phyloP scores from a whole-genome alignment of 495 filamentous ascomycete species.

The Niebla homalea region DNA sequence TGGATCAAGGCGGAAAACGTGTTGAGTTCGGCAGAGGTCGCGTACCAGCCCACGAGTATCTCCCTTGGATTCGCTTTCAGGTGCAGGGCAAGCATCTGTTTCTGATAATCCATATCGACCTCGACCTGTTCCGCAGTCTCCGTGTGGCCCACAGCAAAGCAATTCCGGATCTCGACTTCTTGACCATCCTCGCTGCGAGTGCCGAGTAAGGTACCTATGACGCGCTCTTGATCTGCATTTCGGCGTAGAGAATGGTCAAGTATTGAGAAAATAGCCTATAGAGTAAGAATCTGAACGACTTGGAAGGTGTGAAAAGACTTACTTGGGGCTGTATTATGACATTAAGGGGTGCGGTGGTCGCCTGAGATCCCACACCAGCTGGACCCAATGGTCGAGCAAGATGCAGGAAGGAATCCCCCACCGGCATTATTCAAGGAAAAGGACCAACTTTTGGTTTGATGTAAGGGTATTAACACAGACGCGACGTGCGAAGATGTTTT shows the following conservation, averaged over 20 bases:
- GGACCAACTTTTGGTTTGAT: not conserved
- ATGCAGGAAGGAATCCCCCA: conserved; percentile 78
- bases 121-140: conserved; percentile 98
- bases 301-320: conserved; percentile 20
- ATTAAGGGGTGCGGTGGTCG: conserved; percentile 75
- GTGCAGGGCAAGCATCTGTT: conserved; percentile 91
- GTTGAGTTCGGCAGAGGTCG: conserved; percentile 88
- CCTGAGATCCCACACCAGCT: conserved; percentile 59
- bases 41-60: conserved; percentile 94
- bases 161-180: conserved; percentile 87
- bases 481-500: not conserved
- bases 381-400: conserved; percentile 84
- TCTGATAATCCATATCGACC: conserved; percentile 99
- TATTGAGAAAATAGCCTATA: conserved; percentile 85
- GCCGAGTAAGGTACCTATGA: conserved; percentile 91
- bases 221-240: conserved; percentile 78
- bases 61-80: conserved; percentile 89
- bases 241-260: conserved; percentile 91
- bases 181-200: conserved; percentile 87
- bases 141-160: conserved; percentile 94
- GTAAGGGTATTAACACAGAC: not conserved
- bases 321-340: conserved; percentile 94
- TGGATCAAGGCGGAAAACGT: conserved; percentile 96
- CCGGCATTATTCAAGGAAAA: conserved; percentile 47
- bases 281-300: not conserved